Percentiles rank a stretch among this genome's conserved stretches.
phyloP scores from a whole-genome alignment of 1,139 yeast genomes.

The Zygoascus hellenicus region DNA sequence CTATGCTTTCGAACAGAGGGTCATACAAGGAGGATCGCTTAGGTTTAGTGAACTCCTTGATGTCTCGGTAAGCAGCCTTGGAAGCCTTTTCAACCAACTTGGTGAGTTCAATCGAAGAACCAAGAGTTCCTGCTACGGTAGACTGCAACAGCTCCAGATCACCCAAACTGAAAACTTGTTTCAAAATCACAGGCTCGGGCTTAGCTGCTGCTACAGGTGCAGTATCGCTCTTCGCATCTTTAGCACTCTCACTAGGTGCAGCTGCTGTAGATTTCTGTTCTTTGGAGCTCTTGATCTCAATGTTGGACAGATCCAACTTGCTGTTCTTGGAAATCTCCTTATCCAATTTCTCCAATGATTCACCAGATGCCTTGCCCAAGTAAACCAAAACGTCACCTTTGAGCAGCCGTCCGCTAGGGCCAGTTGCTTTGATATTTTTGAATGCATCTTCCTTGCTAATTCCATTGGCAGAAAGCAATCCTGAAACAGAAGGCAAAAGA shows the following conservation, averaged over 20 bases:
- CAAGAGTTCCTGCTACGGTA: slow-evolving; percentile 32
- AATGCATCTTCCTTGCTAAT: slow-evolving; percentile 68
- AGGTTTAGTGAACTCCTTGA: slow-evolving; percentile 39
- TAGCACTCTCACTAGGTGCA: slow-evolving; percentile 8
- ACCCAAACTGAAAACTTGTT: slow-evolving; percentile 17
- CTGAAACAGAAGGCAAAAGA: slow-evolving; percentile 75
- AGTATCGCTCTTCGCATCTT: slow-evolving; percentile 16
- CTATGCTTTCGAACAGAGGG: slow-evolving; percentile 59
- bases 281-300: slow-evolving; percentile 32
- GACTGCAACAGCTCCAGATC: slow-evolving; percentile 22
- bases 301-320: slow-evolving; percentile 71
- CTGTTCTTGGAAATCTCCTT: slow-evolving; percentile 51
- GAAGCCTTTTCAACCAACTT: slow-evolving; percentile 38
- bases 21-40: slow-evolving; percentile 46
- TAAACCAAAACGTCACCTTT: slow-evolving; percentile 89
- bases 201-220: slow-evolving; percentile 12
- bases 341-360: slow-evolving; percentile 49
- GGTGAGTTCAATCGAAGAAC: slow-evolving; percentile 27
- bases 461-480: slow-evolving; percentile 54
- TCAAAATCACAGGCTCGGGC: slow-evolving; percentile 17
- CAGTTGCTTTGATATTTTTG: slow-evolving; percentile 70
- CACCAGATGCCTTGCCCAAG: slow-evolving; percentile 62
- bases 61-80: slow-evolving; percentile 34
- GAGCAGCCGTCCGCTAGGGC: slow-evolving; percentile 79
- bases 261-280: slow-evolving; percentile 8